Conservation (phyloP, 2,329 filamentous ascomycete species). For the Phoma herbarum region DNA sequence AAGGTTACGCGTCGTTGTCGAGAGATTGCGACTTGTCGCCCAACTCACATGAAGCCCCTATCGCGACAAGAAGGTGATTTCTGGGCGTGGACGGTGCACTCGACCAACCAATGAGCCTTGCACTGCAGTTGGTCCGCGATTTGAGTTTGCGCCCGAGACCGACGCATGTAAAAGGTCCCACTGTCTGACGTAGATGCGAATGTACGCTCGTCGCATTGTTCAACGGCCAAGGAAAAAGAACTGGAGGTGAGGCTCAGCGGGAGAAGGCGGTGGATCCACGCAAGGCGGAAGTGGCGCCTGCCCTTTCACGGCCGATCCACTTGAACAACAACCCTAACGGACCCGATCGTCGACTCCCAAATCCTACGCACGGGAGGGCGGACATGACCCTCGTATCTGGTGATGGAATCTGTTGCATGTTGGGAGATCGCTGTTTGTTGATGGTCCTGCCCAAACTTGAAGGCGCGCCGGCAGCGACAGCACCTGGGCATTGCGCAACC, state of each 20-base stretch:
- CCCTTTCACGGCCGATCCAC: conserved; percentile 2
- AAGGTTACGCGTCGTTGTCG: conserved; percentile 14
- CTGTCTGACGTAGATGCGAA: conserved; percentile 17
- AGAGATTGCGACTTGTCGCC: conserved; percentile 19
- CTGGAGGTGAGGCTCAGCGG: conserved; percentile 21
- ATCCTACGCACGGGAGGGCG: background rate
- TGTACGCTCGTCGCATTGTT: background rate
- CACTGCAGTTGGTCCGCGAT: conserved; percentile 10
- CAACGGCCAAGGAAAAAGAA: conserved; percentile 13
- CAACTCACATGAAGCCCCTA: conserved; percentile 11
- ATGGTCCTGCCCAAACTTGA: background rate
- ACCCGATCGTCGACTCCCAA: conserved; percentile 1
- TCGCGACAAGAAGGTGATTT: background rate
- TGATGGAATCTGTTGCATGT: background rate
- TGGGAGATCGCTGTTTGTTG: background rate
- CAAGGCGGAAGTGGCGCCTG: conserved; percentile 19
- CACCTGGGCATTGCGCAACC: background rate
- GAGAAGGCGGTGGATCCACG: conserved; percentile 10
- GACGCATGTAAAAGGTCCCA: conserved; percentile 8
- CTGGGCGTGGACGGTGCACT: conserved; percentile 14
- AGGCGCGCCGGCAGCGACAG: background rate
- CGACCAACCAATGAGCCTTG: conserved; percentile 10
- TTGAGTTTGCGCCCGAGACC: background rate
- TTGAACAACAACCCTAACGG: background rate
- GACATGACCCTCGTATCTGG: conserved; percentile 1